Base-by-base conservation (phyloP, 2,329 filamentous ascomycete genomes). In the Talaromyces funiculosus region DNA sequence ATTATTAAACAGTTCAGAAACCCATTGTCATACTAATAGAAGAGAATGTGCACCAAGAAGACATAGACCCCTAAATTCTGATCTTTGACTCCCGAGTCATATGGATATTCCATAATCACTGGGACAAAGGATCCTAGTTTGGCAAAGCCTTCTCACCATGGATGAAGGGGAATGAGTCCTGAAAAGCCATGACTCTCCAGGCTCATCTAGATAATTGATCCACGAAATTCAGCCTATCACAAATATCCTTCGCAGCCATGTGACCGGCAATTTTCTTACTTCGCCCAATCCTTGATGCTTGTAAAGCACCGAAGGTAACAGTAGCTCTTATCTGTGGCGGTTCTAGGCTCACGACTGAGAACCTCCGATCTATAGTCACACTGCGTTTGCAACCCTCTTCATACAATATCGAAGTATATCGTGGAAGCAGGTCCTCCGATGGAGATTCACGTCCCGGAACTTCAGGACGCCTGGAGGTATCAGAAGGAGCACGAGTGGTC, bases 241-340 rank as follows among this genome's bases (percentile, higher is more conserved):
- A 55, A 22, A 55, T 38, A 14, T 24, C 20, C 22, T 40, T 55
- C 24, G 53, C 53, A 4, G 53, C 53, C 53, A 16, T 14, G 29
- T 55, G 53, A 22, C 33, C 35, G n/a, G 53, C 53, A 18, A 55
- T 55, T 29, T 55, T 55, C 53, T 29, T 55, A n/a, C 20, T 55
- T 4, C 16, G 53, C 18, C 20, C 37, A 24, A 55, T 29, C 3
- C 6, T 10, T 5, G 37, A 42, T 42, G 37, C 37, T 42, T 26
- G 37, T 38, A 55, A 29, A 55, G 53, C 53, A 22, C 53, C 53
- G 20, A 55, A 55, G 18, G 37, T 16, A 18, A 55, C 10, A 14
- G 53, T 55, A 12, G 38, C 53, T 55, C 31, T 22, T 12, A 42
- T n/a, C 18, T 16, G 20, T 22, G 22, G 53, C 14, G 53, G 53